phyloP scores from a whole-genome alignment of 2,329 filamentous ascomycete species.

The Fusarium succisae region DNA sequence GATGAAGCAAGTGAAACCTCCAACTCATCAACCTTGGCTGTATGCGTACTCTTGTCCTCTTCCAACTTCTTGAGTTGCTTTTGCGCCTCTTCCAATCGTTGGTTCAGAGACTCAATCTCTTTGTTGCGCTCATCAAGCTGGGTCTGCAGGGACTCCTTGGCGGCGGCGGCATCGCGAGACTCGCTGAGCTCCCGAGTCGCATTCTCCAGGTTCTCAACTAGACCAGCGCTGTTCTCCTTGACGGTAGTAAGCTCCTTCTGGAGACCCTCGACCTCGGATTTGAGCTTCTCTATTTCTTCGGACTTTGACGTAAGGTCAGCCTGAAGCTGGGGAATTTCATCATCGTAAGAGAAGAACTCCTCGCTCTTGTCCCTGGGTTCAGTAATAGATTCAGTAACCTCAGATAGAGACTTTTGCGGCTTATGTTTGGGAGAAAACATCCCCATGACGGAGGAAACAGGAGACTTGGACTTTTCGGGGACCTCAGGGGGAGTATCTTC shows the following conservation, averaged over 20 bases:
- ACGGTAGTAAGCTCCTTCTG: conserved; percentile 76
- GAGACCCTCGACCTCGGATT: conserved; percentile 72
- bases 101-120: conserved; percentile 61
- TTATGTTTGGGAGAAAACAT: conserved; percentile 61
- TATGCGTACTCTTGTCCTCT: conserved; percentile 45
- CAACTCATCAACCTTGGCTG: conserved; percentile 49
- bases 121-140: conserved; percentile 59
- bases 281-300: conserved; percentile 75
- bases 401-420: conserved; percentile 42
- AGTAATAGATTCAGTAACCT: conserved; percentile 40
- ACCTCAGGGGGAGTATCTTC: conserved; percentile 33
- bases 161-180: conserved; percentile 51
- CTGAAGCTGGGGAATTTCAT: conserved; percentile 84
- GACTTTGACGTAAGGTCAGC: conserved; percentile 75
- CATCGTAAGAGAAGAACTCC: conserved; percentile 93
- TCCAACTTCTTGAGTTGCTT: conserved; percentile 57
- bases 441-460: conserved; percentile 58
- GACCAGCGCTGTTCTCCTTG: conserved; percentile 74
- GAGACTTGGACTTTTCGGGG: conserved; percentile 53
- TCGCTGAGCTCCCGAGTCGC: conserved; percentile 70
- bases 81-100: conserved; percentile 56
- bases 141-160: conserved; percentile 58
- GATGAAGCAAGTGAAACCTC: conserved; percentile 49
- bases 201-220: conserved; percentile 73
- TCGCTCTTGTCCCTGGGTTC: conserved; percentile 57